Percentiles rank a stretch among this genome's conserved stretches.
These are phyloP conservation scores for Cubamyces sp. DNA, from an alignment of 768 basidiomycete genomes.

Conservation along the genomic window DNA sequence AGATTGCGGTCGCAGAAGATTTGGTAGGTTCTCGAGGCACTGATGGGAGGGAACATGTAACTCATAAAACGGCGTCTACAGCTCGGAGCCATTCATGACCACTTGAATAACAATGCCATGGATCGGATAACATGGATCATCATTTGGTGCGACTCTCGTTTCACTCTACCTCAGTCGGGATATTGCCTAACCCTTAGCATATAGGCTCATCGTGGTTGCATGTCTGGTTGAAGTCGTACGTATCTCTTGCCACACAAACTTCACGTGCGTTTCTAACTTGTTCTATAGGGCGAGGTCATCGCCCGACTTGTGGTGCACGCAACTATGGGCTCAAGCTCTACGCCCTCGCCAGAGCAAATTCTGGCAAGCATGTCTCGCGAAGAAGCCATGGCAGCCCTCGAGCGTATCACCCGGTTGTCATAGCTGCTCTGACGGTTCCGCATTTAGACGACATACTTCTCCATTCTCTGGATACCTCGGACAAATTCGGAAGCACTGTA, in stretches of 20 bases:
- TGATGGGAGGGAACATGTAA: neutral
- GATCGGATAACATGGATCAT: conserved; percentile 86
- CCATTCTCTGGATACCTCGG: neutral
- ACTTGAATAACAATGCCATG: conserved; percentile 89
- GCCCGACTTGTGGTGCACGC: conserved; percentile 77
- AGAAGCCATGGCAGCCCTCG: conserved; percentile 24
- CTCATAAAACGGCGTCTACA: conserved; percentile 32
- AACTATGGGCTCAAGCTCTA: conserved; percentile 36
- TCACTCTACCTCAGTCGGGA: conserved; percentile 42
- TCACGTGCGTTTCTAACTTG: neutral
- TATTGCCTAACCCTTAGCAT: conserved; percentile 17
- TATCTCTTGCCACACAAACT: conserved; percentile 17
- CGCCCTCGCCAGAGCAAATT: conserved; percentile 13
- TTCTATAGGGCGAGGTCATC: conserved; percentile 72
- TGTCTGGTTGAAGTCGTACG: conserved; percentile 85
- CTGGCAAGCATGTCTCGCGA: conserved; percentile 23
- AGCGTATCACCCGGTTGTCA: conserved; percentile 15
- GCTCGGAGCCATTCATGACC: conserved; percentile 93
- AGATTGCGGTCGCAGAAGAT: conserved; percentile 84
- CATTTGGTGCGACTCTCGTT: conserved; percentile 54
- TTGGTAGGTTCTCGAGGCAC: conserved; percentile 60
- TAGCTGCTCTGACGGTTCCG: neutral
- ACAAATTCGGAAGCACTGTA: neutral
- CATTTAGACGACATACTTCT: too few relatives aligned
- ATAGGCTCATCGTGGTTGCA: conserved; percentile 87